Evolutionary conservation across 2,329 filamentous ascomycete species (phyloP).

Genomic region (Sarocladiaceae sp.): DNA sequence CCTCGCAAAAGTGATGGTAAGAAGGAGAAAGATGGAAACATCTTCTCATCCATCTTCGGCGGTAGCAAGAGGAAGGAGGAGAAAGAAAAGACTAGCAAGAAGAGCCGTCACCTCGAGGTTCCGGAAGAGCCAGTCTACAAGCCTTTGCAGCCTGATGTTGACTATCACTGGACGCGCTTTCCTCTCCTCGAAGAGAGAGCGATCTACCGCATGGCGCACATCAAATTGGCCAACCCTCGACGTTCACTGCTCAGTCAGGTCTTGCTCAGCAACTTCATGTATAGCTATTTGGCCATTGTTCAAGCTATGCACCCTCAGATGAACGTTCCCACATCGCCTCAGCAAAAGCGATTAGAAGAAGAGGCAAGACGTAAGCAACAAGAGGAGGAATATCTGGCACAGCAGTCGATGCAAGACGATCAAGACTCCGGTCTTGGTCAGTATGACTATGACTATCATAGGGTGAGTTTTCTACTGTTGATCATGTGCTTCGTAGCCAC

Average conservation of each 20-base stretch:
- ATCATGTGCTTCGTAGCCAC: neutral
- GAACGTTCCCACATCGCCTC: constrained; percentile 79
- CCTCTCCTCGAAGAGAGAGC: constrained; percentile 92
- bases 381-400: constrained; percentile 44
- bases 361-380: constrained; percentile 47
- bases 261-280: constrained; percentile 98
- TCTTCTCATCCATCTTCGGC: constrained; percentile 93
- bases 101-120: constrained; percentile 66
- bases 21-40: constrained; percentile 87
- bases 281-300: constrained; percentile 96
- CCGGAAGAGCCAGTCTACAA: constrained; percentile 76
- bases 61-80: constrained; percentile 84
- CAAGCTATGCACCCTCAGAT: constrained; percentile 98
- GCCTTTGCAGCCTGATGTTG: constrained; percentile 76
- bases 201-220: constrained; percentile 98
- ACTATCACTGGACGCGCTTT: constrained; percentile 95
- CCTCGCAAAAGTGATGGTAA: constrained; percentile 72
- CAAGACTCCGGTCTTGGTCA: constrained; percentile 45
- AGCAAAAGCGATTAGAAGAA: constrained; percentile 60
- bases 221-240: constrained; percentile 96
- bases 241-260: constrained; percentile 92
- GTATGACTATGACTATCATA: constrained; percentile 51
- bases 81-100: constrained; percentile 69
- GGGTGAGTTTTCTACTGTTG: constrained; percentile 32
- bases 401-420: constrained; percentile 40